A percentile compares a stretch with the other conserved stretches of the same genome.
These are phyloP conservation scores for Potentilla sterilis DNA, from an alignment of 306 rosid genomes.

Conservation along the genomic window DNA sequence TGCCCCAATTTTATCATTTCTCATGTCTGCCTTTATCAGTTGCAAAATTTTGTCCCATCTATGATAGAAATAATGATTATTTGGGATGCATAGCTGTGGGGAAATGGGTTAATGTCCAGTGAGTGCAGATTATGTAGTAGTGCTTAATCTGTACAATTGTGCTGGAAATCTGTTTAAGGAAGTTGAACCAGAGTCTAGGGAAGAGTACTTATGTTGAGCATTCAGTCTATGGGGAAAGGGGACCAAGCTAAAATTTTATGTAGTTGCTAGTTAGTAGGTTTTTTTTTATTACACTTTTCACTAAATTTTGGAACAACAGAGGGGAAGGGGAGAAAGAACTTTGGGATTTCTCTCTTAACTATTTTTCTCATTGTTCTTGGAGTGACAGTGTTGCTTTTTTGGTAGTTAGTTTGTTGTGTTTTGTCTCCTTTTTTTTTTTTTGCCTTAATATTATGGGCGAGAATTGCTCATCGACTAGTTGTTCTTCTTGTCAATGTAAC, in stretches of 20 bases:
- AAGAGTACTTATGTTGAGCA: neutral
- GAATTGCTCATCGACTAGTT: neutral
- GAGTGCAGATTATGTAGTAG: neutral
- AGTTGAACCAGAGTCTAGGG: neutral
- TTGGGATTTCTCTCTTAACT: neutral
- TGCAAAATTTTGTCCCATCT: neutral
- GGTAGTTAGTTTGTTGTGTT: neutral
- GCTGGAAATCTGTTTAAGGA: neutral
- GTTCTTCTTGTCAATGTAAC: neutral
- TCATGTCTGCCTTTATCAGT: neutral
- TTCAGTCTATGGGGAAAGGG: neutral
- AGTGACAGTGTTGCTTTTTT: neutral
- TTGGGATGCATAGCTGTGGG: neutral
- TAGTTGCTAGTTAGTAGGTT: neutral
- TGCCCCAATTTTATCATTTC: neutral
- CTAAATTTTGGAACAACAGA: neutral
- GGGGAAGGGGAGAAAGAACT: neutral
- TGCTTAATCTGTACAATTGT: neutral
- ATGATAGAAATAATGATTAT: neutral
- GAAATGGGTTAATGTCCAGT: slow-evolving; percentile 5
- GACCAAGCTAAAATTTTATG: neutral
- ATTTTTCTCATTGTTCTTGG: neutral
- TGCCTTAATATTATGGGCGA: neutral
- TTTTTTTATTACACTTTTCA: neutral
- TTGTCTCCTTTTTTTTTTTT: neutral